Evolutionary conservation across 371 early-diverging fungal species (phyloP), one percentile per base, ranked within the genome.

Genomic region (Mortierella sp.): DNA sequence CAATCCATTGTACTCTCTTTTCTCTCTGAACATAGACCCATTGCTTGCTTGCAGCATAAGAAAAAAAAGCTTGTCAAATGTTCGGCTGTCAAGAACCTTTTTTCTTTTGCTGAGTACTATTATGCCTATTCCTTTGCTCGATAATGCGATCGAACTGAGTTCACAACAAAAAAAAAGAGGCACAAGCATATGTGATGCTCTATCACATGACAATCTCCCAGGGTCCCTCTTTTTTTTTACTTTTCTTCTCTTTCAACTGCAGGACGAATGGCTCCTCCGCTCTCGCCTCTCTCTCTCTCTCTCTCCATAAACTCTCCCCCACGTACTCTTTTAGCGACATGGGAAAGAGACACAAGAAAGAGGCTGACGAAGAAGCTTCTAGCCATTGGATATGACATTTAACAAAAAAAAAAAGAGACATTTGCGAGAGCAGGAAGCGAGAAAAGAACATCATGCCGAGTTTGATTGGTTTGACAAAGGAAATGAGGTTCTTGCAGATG

Each of bases 151-250:
- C 64, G 64, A 37, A 37, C 21, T 21, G 31, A 64, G 59, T 28
- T 59, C 59, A 28, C 59, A 59, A 59, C 26, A 19, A 34, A 31
- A 64, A 31, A 34, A 37, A 31, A 4, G 28, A 55, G 24, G 28
- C 59, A 31, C 59, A 64, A 64, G 64, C 64, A 64, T 31, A 64
- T 64, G 64, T 64, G 37, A 21, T 64, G 64, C 64, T 64, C 64
- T 64, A 21, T 64, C 64, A 64, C 64, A 64, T 64, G 64, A 64
- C 64, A 64, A 37, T 64, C 64, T 64, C 64, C 37, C 64, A 64
- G 37, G 64, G 37, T 37, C 64, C 64, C 59, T 14, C 43, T 40
- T 40, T 40, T n/a, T 55, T 59, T 59, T 57, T 64, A 37, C 9
- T 64, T 64, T 59, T 64, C 4, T 28, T 31, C 19, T 34, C 43